Percentiles rank a stretch among this genome's conserved stretches.
Conservation (phyloP, 2,329 filamentous ascomycete species). For the Monilinia fructigena region DNA sequence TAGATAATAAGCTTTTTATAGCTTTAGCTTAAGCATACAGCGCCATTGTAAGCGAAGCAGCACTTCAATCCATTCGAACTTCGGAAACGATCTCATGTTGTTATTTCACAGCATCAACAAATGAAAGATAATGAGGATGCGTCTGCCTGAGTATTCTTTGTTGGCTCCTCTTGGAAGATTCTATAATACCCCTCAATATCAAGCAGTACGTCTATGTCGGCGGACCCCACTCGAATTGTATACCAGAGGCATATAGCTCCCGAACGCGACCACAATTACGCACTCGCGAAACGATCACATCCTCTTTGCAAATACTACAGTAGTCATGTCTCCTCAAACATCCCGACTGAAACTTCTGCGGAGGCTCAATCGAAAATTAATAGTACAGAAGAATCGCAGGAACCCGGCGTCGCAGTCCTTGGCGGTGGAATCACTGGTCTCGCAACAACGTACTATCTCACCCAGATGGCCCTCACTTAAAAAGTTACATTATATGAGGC, state of each 20-base stretch:
- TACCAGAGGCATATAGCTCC: constrained; percentile 17
- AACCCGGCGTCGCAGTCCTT: constrained; percentile 59
- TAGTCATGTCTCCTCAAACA: neutral
- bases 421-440: constrained; percentile 84
- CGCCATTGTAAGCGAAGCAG: neutral
- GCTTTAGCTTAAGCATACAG: neutral
- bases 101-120: constrained; percentile 7
- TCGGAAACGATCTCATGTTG: neutral
- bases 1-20: neutral
- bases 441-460: constrained; percentile 73
- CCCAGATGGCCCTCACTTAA: constrained; percentile 63
- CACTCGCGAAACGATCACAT: constrained; percentile 8
- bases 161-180: constrained; percentile 35
- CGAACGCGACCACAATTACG: constrained; percentile 9
- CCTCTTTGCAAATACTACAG: constrained; percentile 7
- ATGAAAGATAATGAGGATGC: constrained; percentile 34
- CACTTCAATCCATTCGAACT: neutral
- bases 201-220: constrained; percentile 16
- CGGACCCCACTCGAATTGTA: neutral
- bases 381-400: constrained; percentile 1
- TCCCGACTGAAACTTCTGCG: neutral
- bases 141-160: constrained; percentile 33
- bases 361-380: neutral
- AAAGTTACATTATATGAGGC: constrained; percentile 82
- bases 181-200: constrained; percentile 32